These are phyloP conservation scores for Apophysomyces ossiformis DNA, from an alignment of 371 early-diverging fungal species.

Conservation along the genomic window DNA sequence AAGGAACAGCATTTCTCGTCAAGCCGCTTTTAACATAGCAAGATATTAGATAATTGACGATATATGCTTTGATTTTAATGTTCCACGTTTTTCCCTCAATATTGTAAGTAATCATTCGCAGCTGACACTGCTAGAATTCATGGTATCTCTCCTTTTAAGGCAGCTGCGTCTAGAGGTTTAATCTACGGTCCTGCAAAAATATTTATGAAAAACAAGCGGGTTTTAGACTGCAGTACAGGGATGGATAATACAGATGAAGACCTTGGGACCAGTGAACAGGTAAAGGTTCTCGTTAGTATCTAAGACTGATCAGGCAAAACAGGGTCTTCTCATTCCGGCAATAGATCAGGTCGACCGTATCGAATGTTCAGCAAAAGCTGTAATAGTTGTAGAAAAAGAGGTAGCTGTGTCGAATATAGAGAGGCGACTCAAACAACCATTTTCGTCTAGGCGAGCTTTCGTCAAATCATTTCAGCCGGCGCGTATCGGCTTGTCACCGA, in stretches of 20 bases:
- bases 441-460: slow-evolving; percentile 45
- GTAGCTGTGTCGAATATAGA: slow-evolving; percentile 13
- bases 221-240: slow-evolving; percentile 35
- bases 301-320: background rate
- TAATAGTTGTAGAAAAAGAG: slow-evolving; percentile 55
- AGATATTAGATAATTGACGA: slow-evolving; percentile 42
- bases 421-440: background rate
- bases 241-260: slow-evolving; percentile 1
- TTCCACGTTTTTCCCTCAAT: slow-evolving; percentile 43
- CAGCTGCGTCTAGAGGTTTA: slow-evolving; percentile 48
- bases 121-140: background rate
- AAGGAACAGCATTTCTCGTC: background rate
- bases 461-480: slow-evolving; percentile 40
- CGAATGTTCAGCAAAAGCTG: slow-evolving; percentile 36
- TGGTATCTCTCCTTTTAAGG: slow-evolving; percentile 21
- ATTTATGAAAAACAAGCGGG: slow-evolving; percentile 33
- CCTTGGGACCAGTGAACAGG: slow-evolving; percentile 34
- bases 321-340: slow-evolving; percentile 47
- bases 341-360: slow-evolving; percentile 35
- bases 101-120: slow-evolving; percentile 30
- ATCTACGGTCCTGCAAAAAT: slow-evolving; percentile 45
- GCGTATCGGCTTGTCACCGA: slow-evolving; percentile 29
- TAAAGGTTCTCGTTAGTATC: background rate
- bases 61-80: slow-evolving; percentile 39
- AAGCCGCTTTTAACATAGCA: background rate